A percentile compares a stretch with the other conserved stretches of the same genome.
Conservation (phyloP, 441 rosid species). For the Syzygium malaccense region DNA sequence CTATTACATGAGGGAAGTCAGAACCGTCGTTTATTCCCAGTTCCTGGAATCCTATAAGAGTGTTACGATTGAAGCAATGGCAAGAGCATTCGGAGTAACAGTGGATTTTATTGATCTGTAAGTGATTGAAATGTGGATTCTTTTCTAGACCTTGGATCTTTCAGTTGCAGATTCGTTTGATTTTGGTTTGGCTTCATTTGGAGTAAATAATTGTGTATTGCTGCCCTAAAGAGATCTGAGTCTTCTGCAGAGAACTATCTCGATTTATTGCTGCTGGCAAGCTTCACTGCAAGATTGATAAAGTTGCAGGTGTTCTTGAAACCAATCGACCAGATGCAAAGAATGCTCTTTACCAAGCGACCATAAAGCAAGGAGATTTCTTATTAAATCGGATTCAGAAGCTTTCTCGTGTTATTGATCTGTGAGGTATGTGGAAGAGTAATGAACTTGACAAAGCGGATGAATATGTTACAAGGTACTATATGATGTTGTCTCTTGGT, state of each 20-base stretch:
- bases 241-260: constrained; percentile 69
- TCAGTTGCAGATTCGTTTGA: not conserved
- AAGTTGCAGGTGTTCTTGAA: constrained; percentile 98
- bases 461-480: not conserved
- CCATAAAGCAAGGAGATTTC: constrained; percentile 98
- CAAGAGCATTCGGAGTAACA: constrained; percentile 91
- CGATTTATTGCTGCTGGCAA: constrained; percentile 94
- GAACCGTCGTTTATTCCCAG: constrained; percentile 90
- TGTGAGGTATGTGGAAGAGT: constrained; percentile 25
- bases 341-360: constrained; percentile 95
- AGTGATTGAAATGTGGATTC: constrained; percentile 20
- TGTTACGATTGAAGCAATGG: constrained; percentile 96
- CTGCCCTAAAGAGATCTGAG: not conserved
- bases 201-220: not conserved
- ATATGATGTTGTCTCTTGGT: not conserved
- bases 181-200: not conserved
- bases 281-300: constrained; percentile 98
- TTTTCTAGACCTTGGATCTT: not conserved
- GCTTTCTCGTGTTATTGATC: constrained; percentile 92
- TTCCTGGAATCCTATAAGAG: constrained; percentile 95
- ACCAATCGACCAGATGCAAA: constrained; percentile 95
- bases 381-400: constrained; percentile 92
- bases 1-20: constrained; percentile 97
- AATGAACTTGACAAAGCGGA: not conserved
- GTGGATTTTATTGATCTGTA: constrained; percentile 92